Evolutionary conservation across 257 asterid genomes (phyloP).

Genomic region (Perilla frutescens): DNA sequence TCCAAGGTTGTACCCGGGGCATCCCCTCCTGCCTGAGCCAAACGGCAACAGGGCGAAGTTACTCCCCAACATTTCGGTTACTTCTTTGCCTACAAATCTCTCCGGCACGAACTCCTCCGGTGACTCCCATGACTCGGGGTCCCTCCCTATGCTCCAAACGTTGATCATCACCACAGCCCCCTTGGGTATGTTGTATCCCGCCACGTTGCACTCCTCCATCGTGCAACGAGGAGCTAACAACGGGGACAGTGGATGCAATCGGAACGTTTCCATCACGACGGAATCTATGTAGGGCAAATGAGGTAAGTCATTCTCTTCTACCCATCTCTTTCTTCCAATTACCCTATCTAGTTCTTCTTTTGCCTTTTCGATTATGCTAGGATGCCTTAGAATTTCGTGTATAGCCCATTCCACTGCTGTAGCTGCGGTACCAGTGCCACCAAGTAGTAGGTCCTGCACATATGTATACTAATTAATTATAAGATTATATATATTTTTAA

Average conservation of each 20-base stretch:
- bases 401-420: constrained; percentile 34
- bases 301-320: background rate
- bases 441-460: background rate
- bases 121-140: constrained; percentile 34
- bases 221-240: background rate
- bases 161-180: constrained; percentile 34
- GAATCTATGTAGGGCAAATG: background rate
- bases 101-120: constrained; percentile 36
- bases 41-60: constrained; percentile 37
- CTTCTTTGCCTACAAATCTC: constrained; percentile 38
- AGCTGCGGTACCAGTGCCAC: constrained; percentile 34
- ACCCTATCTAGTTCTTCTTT: constrained; percentile 27
- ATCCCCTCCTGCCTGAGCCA: constrained; percentile 39
- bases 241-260: background rate
- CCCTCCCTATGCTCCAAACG: constrained; percentile 38
- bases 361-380: constrained; percentile 28
- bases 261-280: background rate
- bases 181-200: constrained; percentile 1
- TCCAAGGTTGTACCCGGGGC: constrained; percentile 37
- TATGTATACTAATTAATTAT: background rate
- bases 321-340: constrained; percentile 4
- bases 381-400: constrained; percentile 25
- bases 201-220: background rate
- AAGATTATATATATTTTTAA: no score
- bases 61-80: constrained; percentile 23